Evolutionary conservation across 164 flowering plant species (phyloP).

Genomic region (Annona cherimola): DNA sequence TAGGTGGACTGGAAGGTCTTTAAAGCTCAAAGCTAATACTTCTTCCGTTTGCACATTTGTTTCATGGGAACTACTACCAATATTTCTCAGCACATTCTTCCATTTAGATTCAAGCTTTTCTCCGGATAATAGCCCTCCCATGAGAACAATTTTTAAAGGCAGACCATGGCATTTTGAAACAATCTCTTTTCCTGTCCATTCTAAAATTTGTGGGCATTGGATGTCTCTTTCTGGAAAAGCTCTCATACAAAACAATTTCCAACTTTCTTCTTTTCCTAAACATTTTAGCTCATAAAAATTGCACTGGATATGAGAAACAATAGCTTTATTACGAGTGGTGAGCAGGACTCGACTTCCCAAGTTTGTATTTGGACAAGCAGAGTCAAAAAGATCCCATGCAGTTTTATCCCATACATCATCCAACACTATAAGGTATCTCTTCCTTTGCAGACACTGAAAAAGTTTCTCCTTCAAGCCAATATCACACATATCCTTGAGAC

Average conservation of each 20-base stretch:
- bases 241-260: background rate
- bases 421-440: background rate
- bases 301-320: background rate
- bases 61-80: background rate
- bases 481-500: no score
- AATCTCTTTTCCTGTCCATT: background rate
- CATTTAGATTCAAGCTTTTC: background rate
- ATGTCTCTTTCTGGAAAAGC: background rate
- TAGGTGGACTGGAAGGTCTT: background rate
- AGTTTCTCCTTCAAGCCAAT: background rate
- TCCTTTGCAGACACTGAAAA: background rate
- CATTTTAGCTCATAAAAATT: background rate
- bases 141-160: conserved; percentile 1
- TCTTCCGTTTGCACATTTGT: background rate
- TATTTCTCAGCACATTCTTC: background rate
- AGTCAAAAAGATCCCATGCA: background rate
- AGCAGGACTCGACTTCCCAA: conserved; percentile 1
- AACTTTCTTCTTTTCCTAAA: background rate
- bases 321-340: conserved; percentile 3
- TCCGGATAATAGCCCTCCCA: background rate
- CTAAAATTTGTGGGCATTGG: background rate
- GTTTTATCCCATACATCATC: conserved; percentile 5
- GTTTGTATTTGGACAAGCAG: background rate
- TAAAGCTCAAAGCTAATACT: background rate
- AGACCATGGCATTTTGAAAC: conserved; percentile 2